phyloP scores from a whole-genome alignment of 768 basidiomycete species.

The Rhodotorula graminis region DNA sequence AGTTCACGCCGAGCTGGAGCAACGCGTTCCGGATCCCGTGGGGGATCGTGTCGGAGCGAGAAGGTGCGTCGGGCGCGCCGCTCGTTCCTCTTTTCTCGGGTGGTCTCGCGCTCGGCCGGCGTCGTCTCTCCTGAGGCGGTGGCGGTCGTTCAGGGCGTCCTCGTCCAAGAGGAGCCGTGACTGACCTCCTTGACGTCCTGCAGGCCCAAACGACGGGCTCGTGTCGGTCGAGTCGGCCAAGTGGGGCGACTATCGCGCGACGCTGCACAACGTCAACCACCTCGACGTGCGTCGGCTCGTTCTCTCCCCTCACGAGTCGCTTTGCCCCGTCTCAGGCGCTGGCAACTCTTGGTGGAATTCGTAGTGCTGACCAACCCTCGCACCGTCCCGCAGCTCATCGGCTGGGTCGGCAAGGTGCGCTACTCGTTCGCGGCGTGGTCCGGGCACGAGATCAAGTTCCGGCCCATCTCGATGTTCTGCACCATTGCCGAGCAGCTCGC shows the following conservation, averaged over 20 bases:
- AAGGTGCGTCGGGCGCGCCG: constrained; percentile 24
- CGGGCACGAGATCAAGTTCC: constrained; percentile 63
- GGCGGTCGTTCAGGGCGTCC: no score
- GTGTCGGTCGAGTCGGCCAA: constrained; percentile 80
- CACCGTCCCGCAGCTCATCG: neutral
- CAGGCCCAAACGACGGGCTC: constrained; percentile 91
- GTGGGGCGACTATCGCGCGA: constrained; percentile 97
- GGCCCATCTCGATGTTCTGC: constrained; percentile 84
- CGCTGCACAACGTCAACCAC: constrained; percentile 82
- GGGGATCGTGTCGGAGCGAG: constrained; percentile 37
- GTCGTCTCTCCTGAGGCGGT: no score
- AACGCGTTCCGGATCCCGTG: constrained; percentile 39
- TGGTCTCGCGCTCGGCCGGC: no score
- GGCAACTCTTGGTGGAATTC: neutral
- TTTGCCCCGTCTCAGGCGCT: neutral
- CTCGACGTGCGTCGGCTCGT: constrained; percentile 31
- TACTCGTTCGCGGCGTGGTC: neutral
- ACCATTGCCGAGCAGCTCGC: constrained; percentile 43
- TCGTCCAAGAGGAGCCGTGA: constrained; percentile 44
- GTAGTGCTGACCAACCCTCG: neutral
- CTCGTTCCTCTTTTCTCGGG: neutral
- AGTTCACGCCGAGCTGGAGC: constrained; percentile 66
- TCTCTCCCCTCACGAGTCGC: constrained; percentile 40
- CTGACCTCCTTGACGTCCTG: no score
- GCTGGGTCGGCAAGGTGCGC: constrained; percentile 5